phyloP scores from a whole-genome alignment of 2,329 filamentous ascomycete genomes.

The Diaporthe vaccinii region DNA sequence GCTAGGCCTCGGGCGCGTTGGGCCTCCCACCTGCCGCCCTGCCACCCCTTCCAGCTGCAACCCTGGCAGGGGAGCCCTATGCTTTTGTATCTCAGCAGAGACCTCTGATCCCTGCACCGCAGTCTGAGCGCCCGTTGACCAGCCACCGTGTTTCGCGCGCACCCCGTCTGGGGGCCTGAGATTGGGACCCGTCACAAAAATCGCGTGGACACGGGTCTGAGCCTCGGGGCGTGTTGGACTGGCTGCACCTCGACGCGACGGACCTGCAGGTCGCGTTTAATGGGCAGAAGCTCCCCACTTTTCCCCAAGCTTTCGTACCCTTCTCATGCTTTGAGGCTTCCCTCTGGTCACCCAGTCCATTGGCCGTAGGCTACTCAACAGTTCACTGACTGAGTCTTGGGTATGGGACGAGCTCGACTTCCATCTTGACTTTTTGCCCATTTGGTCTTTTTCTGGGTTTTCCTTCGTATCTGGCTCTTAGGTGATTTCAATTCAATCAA shows the following conservation, averaged over 20 bases:
- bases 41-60: constrained; percentile 23
- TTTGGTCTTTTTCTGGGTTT: background rate
- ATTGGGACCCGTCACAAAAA: constrained; percentile 33
- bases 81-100: constrained; percentile 31
- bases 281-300: constrained; percentile 31
- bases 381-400: constrained; percentile 6
- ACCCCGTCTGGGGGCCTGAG: background rate
- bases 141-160: constrained; percentile 1
- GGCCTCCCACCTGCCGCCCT: constrained; percentile 6
- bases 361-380: constrained; percentile 5
- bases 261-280: constrained; percentile 40
- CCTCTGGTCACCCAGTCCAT: constrained; percentile 9
- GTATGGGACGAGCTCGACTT: background rate
- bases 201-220: constrained; percentile 33
- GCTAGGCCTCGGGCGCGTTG: constrained; percentile 28
- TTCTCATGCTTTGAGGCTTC: constrained; percentile 26
- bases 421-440: background rate
- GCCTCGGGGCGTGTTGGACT: constrained; percentile 21
- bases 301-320: constrained; percentile 10
- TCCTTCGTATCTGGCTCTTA: background rate
- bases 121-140: background rate
- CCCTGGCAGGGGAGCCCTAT: constrained; percentile 22
- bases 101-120: background rate
- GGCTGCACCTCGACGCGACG: constrained; percentile 19
- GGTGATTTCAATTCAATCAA: background rate